Evolutionary conservation across 176 grass and related monocot species (phyloP).

Genomic region (Miscanthus lutarioriparius): DNA sequence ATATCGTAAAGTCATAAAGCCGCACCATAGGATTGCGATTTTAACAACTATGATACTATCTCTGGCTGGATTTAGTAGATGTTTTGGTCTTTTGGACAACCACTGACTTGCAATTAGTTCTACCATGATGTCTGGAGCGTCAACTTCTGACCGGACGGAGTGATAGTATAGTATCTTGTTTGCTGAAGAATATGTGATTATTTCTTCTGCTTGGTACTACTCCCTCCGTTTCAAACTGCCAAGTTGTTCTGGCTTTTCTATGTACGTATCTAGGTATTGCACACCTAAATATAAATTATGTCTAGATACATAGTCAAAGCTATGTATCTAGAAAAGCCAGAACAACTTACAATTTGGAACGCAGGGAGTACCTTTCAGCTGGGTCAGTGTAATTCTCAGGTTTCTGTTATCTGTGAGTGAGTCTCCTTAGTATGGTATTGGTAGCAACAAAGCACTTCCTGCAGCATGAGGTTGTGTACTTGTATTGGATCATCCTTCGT

Average conservation of each 20-base stretch:
- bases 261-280: not conserved
- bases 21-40: not conserved
- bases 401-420: constrained; percentile 21
- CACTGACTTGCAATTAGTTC: not conserved
- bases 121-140: not conserved
- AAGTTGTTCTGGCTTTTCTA: not conserved
- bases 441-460: constrained; percentile 10
- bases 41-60: not conserved
- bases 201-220: not conserved
- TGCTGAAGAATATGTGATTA: constrained; percentile 13
- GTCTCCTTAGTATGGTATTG: not conserved
- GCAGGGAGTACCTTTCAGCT: not conserved
- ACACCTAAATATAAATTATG: not conserved
- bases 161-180: not conserved
- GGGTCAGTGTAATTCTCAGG: not conserved
- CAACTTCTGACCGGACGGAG: not conserved
- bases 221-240: not conserved
- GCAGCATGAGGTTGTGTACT: not conserved
- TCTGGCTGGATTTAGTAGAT: not conserved
- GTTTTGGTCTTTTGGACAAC: not conserved
- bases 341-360: not conserved
- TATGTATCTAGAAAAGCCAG: not conserved
- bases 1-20: not conserved
- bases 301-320: not conserved
- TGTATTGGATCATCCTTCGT: not conserved